Percentiles rank a stretch among this genome's conserved stretches.
These are phyloP conservation scores for Amanita subjunquillea DNA, from an alignment of 768 basidiomycete genomes.

Conservation along the genomic window DNA sequence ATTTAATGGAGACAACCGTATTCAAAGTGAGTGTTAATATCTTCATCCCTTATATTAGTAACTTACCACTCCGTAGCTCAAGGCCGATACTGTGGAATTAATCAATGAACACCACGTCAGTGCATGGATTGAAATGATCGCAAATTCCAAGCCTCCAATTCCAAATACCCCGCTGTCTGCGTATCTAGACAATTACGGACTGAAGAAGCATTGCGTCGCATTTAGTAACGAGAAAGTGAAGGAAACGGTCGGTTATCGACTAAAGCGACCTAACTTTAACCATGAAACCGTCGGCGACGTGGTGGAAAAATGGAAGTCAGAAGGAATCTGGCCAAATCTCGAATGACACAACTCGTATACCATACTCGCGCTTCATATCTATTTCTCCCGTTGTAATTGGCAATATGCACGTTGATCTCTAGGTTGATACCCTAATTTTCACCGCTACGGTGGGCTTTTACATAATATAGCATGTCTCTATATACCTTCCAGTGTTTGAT, in stretches of 20 bases:
- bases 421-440: background rate
- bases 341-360: slow-evolving; percentile 10
- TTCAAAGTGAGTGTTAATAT: slow-evolving; percentile 44
- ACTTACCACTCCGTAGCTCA: slow-evolving; percentile 29
- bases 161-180: slow-evolving; percentile 63
- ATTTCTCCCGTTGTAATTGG: background rate
- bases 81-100: slow-evolving; percentile 67
- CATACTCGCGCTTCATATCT: background rate
- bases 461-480: background rate
- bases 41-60: background rate
- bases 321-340: slow-evolving; percentile 47
- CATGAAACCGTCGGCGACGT: slow-evolving; percentile 56
- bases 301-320: slow-evolving; percentile 73
- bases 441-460: background rate
- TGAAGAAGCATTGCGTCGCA: slow-evolving; percentile 61
- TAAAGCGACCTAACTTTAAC: slow-evolving; percentile 53
- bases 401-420: background rate
- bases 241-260: slow-evolving; percentile 55
- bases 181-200: slow-evolving; percentile 67
- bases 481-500: too few relatives aligned
- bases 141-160: slow-evolving; percentile 58
- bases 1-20: slow-evolving; percentile 52
- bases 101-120: slow-evolving; percentile 79
- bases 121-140: slow-evolving; percentile 77
- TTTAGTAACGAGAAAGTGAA: slow-evolving; percentile 70